Percentiles rank a stretch among this genome's conserved stretches.
These are phyloP conservation scores for Suillus bovinus DNA, from an alignment of 768 basidiomycete species.

Conservation along the genomic window DNA sequence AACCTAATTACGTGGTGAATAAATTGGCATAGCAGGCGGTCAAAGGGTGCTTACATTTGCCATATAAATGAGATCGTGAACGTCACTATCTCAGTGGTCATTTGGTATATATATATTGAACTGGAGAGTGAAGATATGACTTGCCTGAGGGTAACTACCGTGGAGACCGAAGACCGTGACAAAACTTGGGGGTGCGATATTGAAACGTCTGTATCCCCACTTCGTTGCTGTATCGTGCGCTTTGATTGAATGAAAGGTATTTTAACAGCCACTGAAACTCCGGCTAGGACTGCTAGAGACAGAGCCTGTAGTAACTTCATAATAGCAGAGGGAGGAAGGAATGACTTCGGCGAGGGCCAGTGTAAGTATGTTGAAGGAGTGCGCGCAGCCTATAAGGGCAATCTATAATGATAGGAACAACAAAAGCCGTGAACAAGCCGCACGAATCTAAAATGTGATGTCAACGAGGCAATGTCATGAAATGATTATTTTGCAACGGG, in stretches of 20 bases:
- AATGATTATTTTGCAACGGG: neutral
- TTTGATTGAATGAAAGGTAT: slow-evolving; percentile 50
- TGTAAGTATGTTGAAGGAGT: neutral
- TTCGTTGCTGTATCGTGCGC: slow-evolving; percentile 39
- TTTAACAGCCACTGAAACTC: slow-evolving; percentile 44
- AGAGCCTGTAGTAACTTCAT: slow-evolving; percentile 41
- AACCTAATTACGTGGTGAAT: slow-evolving; percentile 43
- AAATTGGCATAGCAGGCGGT: neutral
- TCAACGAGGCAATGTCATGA: slow-evolving; percentile 2
- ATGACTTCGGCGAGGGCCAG: neutral
- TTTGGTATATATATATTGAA: slow-evolving; percentile 8
- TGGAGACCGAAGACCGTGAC: slow-evolving; percentile 22
- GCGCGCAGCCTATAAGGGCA: neutral
- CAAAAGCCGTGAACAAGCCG: neutral
- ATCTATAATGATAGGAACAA: slow-evolving; percentile 7
- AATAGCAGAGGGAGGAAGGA: slow-evolving; percentile 20
- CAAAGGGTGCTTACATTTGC: slow-evolving; percentile 55
- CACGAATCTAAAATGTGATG: neutral
- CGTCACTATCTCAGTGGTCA: slow-evolving; percentile 48
- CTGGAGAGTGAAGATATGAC: neutral
- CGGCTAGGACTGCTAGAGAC: slow-evolving; percentile 38
- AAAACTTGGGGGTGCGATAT: slow-evolving; percentile 23
- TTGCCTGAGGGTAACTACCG: slow-evolving; percentile 26
- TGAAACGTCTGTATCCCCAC: slow-evolving; percentile 26
- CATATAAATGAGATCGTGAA: slow-evolving; percentile 78